phyloP scores from a whole-genome alignment of 2,329 filamentous ascomycete genomes.

The Alternaria triticimaculans region DNA sequence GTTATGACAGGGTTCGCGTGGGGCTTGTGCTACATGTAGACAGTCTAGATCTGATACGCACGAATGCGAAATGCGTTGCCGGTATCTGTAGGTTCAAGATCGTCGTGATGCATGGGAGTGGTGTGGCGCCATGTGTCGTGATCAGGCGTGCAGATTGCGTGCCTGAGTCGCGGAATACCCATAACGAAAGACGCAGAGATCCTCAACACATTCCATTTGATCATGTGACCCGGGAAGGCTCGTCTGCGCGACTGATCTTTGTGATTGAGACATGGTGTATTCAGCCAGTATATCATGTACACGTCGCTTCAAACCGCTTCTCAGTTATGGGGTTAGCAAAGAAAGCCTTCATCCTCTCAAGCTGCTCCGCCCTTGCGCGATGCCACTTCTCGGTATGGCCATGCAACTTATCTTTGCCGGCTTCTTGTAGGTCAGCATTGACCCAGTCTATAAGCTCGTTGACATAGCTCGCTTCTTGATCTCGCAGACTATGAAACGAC shows the following conservation, averaged over 20 bases:
- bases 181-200: neutral
- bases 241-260: neutral
- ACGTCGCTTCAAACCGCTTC: constrained; percentile 14
- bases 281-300: constrained; percentile 4
- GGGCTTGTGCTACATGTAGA: neutral
- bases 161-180: constrained; percentile 2
- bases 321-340: constrained; percentile 12
- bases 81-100: neutral
- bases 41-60: neutral
- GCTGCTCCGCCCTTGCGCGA: constrained; percentile 41
- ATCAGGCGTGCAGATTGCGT: constrained; percentile 5
- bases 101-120: neutral
- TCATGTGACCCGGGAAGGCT: neutral
- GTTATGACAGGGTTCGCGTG: constrained; percentile 8
- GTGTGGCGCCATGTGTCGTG: constrained; percentile 2
- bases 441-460: constrained; percentile 49
- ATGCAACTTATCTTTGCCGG: constrained; percentile 25
- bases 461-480: constrained; percentile 50
- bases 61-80: neutral
- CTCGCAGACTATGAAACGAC: constrained; percentile 54
- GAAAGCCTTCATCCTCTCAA: constrained; percentile 43
- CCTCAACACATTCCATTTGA: neutral
- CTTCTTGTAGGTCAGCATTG: constrained; percentile 38
- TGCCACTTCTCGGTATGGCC: constrained; percentile 50
- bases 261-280: neutral